Evolutionary conservation across 1,284 basidiomycete genomes (phyloP).

Genomic region (Inonotus obliquus): DNA sequence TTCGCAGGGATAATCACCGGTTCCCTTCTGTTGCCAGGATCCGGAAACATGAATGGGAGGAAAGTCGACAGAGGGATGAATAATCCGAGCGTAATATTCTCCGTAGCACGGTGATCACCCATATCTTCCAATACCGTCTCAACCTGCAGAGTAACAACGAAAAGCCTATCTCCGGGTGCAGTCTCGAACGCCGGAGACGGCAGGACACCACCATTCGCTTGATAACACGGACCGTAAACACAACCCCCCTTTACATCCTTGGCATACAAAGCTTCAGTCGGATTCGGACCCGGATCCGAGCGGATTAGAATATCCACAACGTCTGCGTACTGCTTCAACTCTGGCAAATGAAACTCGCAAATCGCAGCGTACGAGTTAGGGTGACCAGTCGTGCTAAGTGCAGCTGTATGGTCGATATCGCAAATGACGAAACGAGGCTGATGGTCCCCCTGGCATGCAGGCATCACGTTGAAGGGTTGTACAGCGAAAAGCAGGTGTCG

Average conservation of each 20-base stretch:
- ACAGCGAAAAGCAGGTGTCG: slow-evolving; percentile 17
- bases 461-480: slow-evolving; percentile 7
- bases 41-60: slow-evolving; percentile 25
- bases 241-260: too few species aligned
- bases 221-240: not conserved
- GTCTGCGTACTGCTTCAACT: slow-evolving; percentile 26
- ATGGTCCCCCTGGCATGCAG: slow-evolving; percentile 3
- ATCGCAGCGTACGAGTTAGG: slow-evolving; percentile 24
- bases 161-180: slow-evolving; percentile 40
- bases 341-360: slow-evolving; percentile 41
- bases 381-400: slow-evolving; percentile 21
- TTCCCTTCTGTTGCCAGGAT: slow-evolving; percentile 22
- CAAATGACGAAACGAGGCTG: slow-evolving; percentile 15
- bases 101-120: slow-evolving; percentile 24
- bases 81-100: slow-evolving; percentile 29
- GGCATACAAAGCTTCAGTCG: slow-evolving; percentile 28
- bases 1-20: slow-evolving; percentile 20
- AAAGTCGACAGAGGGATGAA: slow-evolving; percentile 47
- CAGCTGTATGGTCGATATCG: slow-evolving; percentile 11
- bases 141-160: slow-evolving; percentile 43
- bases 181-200: slow-evolving; percentile 44
- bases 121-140: slow-evolving; percentile 20
- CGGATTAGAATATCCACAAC: slow-evolving; percentile 39
- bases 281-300: slow-evolving; percentile 51
- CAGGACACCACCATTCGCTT: not conserved